Base-by-base conservation (phyloP, 768 basidiomycete genomes). In the Lyophyllum shimeji region DNA sequence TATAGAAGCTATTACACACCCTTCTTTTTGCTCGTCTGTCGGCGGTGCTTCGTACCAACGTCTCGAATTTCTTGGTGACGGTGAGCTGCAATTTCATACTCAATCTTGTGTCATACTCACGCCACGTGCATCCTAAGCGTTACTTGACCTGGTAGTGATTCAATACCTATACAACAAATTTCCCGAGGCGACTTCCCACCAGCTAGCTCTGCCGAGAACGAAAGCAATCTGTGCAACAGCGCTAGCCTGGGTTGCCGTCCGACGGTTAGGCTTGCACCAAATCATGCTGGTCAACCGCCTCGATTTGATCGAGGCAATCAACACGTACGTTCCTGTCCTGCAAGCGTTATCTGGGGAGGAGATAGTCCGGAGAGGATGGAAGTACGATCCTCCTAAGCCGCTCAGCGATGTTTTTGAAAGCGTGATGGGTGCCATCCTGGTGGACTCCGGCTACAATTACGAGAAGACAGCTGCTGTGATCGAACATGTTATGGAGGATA, bases 11-110 rank as follows among this genome's bases (percentile, higher is more conserved):
- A 71, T 93, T n/a, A 93, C 90, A 0, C 94, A 96, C 65, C 89
- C 93, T 0, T 92, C 90, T 0, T 90, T 90, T 61, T 74, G 78
- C 9, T 69, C 69, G 2, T 67, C 71, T 3, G 71, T 72, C 0
- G 79, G 77, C 12, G 76, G 76, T 9, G 74, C 82, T 6, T 90
- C 89, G 2, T 95, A 95, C 69, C 89, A 96, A 58, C 82, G 94
- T 13, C 73, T 95, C 11, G 94, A 96, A 63, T 95, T 93, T 62
- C 78, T 96, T 2, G 94, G 94, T 29, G 94, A 96, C 66, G 90
- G 93, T 93, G 67, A 72, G 84, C 66, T 23, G 6, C 44, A 46
- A 37, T 40, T 13, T 27, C 39, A 33, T 33, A 12, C 9, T 43
- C 46, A 27, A 40, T 49, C 20, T 40, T 4, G n/a, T 27, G 18